Evolutionary conservation across 352 stramenopile species (phyloP), one percentile per base, ranked within the genome.

Genomic region (Phytopythium delawarense): DNA sequence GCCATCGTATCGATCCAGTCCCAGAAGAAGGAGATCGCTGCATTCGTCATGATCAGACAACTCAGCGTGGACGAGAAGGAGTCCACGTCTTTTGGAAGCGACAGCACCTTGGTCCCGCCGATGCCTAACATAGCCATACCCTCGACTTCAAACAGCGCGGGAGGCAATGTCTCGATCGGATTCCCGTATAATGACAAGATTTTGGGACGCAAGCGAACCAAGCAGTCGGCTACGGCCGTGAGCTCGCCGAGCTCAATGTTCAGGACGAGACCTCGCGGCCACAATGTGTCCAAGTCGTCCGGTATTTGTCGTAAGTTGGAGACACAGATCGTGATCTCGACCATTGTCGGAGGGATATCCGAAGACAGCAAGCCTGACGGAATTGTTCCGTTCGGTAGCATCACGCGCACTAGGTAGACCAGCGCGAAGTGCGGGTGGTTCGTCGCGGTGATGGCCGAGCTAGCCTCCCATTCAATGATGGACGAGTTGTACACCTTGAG

Each of bases 301-400:
- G 74, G 79, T 7, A 85, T 37, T 20, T 71, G 48, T 1, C 53
- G 68, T 7, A 88, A 39, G 25, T 80, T 84, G 32, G 65, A 70
- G 12, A 58, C 59, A 0, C 23, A 64, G 56, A 81, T 59, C 25
- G 79, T 70, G 8, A 87, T 55, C 39, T 82, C 66, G 16, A 64
- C 64, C 7, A 75, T 16, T 2, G 61, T 69, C 2, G 12, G 16
- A 0, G 68, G 65, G 13, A 58, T 62, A 30, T 72, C 58, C 9
- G 52, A n/a, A 7, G 58, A 66, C 18, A 61, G 52, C 2, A 62
- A 30, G 6, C 64, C 64, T 12, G 28, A 53, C n/a, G 77, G 77
- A 21, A 89, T 65, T 11, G 23, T 15, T 2, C 66, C 66, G 23
- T 59, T n/a, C 1, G 25, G 44, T 51, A 87, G 70, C 2, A 67